Evolutionary conservation across 1,284 basidiomycete genomes (phyloP).

Genomic region (Marasmius sp.): DNA sequence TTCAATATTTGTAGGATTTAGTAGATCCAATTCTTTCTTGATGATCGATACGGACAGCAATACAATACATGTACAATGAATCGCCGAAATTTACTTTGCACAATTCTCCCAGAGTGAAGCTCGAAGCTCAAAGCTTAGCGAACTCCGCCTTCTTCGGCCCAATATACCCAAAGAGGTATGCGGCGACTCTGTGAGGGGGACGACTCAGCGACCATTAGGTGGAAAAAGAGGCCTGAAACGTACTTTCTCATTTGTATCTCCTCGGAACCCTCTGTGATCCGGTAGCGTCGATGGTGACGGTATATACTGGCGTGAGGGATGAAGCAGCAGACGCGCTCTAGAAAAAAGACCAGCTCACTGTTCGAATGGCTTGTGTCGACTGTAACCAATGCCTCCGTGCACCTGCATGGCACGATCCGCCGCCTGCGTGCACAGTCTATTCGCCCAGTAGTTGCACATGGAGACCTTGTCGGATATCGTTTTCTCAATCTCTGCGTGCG

Average conservation of each 20-base stretch:
- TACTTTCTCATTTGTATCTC: slow-evolving; percentile 12
- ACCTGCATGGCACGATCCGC: slow-evolving; percentile 12
- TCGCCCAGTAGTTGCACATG: slow-evolving; percentile 13
- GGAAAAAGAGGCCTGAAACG: not conserved
- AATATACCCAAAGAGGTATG: slow-evolving; percentile 9
- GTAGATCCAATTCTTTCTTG: not conserved
- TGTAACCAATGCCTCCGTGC: slow-evolving; percentile 11
- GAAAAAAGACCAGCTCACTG: not conserved
- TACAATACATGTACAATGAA: not conserved
- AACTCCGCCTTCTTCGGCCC: slow-evolving; percentile 9
- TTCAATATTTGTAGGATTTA: no score
- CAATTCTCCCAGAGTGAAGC: not conserved
- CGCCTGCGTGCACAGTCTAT: slow-evolving; percentile 9
- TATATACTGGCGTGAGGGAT: not conserved
- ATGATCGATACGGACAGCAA: not conserved
- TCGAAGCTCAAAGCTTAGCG: slow-evolving; percentile 7
- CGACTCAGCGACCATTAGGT: not conserved
- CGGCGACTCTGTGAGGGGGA: slow-evolving; percentile 6
- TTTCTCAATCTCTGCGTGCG: slow-evolving; percentile 8
- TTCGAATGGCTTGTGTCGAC: slow-evolving; percentile 5
- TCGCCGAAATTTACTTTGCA: not conserved
- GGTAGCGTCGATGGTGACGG: slow-evolving; percentile 9
- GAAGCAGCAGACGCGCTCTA: no score
- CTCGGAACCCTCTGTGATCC: slow-evolving; percentile 11
- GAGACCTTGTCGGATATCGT: slow-evolving; percentile 10